Percentiles rank a stretch among this genome's conserved stretches.
Conservation (phyloP, 2,329 filamentous ascomycete species). For the Xenoacremonium recifei region DNA sequence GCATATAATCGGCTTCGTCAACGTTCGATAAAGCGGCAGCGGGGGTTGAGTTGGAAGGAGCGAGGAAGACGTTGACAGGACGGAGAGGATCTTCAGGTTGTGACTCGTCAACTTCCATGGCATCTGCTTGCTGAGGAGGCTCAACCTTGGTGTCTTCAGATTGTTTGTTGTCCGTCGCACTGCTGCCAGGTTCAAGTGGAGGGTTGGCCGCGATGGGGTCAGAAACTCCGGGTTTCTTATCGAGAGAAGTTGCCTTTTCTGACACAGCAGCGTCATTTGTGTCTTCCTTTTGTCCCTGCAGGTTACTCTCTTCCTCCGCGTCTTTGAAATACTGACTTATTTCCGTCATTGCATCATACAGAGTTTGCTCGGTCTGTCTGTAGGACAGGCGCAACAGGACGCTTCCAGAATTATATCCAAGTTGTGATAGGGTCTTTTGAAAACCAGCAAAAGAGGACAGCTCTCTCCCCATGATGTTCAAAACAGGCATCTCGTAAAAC, state of each 20-base stretch:
- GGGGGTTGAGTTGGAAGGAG: conserved; percentile 72
- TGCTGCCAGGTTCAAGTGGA: conserved; percentile 12
- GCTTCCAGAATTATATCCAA: conserved; percentile 84
- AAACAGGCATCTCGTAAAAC: conserved; percentile 81
- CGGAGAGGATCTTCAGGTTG: conserved; percentile 35
- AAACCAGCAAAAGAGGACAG: conserved; percentile 75
- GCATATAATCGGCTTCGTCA: conserved; percentile 74
- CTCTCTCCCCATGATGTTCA: conserved; percentile 81
- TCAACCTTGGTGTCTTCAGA: conserved; percentile 2
- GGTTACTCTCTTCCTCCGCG: conserved; percentile 31
- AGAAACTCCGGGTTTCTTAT: conserved; percentile 14
- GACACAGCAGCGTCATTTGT: conserved; percentile 8
- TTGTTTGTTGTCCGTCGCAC: conserved; percentile 3
- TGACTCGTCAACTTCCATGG: conserved; percentile 21
- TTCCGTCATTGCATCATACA: conserved; percentile 81
- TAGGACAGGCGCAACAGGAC: conserved; percentile 78
- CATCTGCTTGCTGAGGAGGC: conserved; percentile 18
- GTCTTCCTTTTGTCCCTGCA: conserved; percentile 8
- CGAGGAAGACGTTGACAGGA: conserved; percentile 71
- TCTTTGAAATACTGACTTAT: conserved; percentile 74
- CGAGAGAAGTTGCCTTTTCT: conserved; percentile 9
- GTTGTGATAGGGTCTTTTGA: conserved; percentile 82
- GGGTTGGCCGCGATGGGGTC: conserved; percentile 23
- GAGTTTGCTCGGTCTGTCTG: conserved; percentile 69
- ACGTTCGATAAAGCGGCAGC: conserved; percentile 67